A percentile compares a stretch with the other conserved stretches of the same genome.
Evolutionary conservation across 2,329 filamentous ascomycete genomes (phyloP).

Genomic region (Phaeoacremonium minimum): DNA sequence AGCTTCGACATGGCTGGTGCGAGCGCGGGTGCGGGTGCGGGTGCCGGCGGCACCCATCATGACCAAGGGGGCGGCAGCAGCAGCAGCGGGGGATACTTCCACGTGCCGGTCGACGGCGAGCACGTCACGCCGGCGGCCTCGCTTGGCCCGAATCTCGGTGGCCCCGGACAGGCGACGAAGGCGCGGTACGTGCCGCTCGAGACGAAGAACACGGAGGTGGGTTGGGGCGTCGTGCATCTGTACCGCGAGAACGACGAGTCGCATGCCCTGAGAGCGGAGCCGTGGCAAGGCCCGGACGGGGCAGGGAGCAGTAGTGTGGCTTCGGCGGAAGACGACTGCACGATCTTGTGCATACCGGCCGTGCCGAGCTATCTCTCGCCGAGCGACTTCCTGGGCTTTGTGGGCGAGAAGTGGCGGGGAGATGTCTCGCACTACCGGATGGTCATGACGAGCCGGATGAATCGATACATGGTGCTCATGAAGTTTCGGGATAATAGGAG

Average conservation of each 20-base stretch:
- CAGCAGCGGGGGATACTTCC: conserved; percentile 1
- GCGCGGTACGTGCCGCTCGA: conserved; percentile 72
- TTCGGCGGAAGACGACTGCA: conserved; percentile 61
- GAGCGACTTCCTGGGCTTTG: conserved; percentile 84
- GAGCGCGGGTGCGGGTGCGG: conserved; percentile 28
- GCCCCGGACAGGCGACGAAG: conserved; percentile 73
- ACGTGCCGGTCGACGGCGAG: not conserved
- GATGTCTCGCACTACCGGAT: conserved; percentile 92
- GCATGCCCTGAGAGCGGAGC: conserved; percentile 1
- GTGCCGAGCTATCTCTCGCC: conserved; percentile 93
- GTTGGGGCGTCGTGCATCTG: conserved; percentile 91
- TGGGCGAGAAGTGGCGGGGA: conserved; percentile 81
- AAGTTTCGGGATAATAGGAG: conserved; percentile 77
- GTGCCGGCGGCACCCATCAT: conserved; percentile 5
- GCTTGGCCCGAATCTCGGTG: conserved; percentile 50
- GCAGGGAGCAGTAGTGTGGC: conserved; percentile 18
- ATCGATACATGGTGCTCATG: conserved; percentile 92
- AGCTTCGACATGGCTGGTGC: conserved; percentile 65
- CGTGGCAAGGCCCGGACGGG: conserved; percentile 23
- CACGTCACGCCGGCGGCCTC: conserved; percentile 22
- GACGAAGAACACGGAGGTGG: conserved; percentile 69
- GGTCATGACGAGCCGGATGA: conserved; percentile 83
- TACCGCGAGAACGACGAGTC: conserved; percentile 81
- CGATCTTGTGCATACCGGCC: conserved; percentile 86
- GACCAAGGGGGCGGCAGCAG: conserved; percentile 11